These are phyloP conservation scores for Aspergillus heteromorphus DNA, from an alignment of 495 filamentous ascomycete genomes.

Conservation along the genomic window DNA sequence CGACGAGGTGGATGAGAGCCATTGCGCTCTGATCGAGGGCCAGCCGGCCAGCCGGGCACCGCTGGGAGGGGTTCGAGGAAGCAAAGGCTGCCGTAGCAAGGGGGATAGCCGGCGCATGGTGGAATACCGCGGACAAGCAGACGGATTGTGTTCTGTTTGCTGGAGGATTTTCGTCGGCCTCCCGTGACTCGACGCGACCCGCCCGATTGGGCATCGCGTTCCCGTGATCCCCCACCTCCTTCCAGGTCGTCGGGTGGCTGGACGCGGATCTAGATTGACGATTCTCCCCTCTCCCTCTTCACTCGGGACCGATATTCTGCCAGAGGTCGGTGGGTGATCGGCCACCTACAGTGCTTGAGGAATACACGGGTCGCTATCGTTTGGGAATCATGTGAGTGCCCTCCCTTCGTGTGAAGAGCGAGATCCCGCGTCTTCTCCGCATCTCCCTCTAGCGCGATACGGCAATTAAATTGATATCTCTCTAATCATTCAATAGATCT, in stretches of 20 bases:
- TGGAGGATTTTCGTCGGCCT: neutral
- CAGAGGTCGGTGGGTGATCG: no score
- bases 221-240: conserved; percentile 9
- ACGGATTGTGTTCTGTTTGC: neutral
- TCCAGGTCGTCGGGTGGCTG: neutral
- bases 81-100: conserved; percentile 2
- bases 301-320: neutral
- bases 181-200: conserved; percentile 7
- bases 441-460: no score
- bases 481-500: neutral
- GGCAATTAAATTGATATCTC: no score
- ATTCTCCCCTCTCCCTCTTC: neutral
- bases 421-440: no score
- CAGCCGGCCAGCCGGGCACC: neutral
- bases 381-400: neutral
- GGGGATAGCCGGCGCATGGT: conserved; percentile 19
- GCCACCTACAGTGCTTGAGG: no score
- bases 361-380: no score
- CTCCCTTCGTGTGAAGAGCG: no score
- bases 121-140: neutral
- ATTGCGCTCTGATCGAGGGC: conserved; percentile 18
- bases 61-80: neutral
- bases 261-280: neutral
- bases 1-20: conserved; percentile 27
- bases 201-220: conserved; percentile 8